Evolutionary conservation across 2,329 filamentous ascomycete genomes (phyloP).

Genomic region (Juglanconis sp.): DNA sequence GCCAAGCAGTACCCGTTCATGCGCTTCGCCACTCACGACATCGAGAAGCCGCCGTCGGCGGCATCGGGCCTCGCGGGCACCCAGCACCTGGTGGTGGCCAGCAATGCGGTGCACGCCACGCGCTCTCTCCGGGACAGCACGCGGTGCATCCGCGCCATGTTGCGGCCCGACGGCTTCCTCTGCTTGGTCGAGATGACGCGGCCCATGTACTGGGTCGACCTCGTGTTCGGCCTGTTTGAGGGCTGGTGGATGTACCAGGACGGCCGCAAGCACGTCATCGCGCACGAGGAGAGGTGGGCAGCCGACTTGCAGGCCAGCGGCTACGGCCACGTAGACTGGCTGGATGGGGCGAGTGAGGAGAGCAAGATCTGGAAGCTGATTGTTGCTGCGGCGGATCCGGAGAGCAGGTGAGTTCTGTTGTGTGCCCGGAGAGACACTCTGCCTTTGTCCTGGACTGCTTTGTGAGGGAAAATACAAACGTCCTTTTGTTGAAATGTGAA

Average conservation of each 20-base stretch:
- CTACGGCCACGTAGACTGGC: constrained; percentile 29
- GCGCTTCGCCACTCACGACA: constrained; percentile 27
- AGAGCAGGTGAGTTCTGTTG: background rate
- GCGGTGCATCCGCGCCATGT: constrained; percentile 22
- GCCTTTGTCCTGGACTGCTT: background rate
- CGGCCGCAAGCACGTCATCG: constrained; percentile 23
- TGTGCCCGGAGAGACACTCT: background rate
- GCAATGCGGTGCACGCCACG: constrained; percentile 33
- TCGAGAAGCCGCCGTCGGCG: constrained; percentile 22
- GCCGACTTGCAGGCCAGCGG: constrained; percentile 24
- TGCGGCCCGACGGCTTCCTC: constrained; percentile 33
- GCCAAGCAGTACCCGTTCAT: constrained; percentile 24
- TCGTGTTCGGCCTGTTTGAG: constrained; percentile 34
- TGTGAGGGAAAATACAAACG: too few relatives aligned
- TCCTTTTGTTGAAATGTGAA: too few relatives aligned
- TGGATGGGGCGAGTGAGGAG: constrained; percentile 19
- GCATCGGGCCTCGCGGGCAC: constrained; percentile 20
- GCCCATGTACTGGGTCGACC: constrained; percentile 28
- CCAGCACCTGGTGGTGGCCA: constrained; percentile 9
- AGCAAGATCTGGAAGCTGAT: background rate
- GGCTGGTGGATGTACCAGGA: constrained; percentile 38
- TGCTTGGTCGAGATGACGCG: constrained; percentile 33
- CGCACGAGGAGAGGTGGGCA: constrained; percentile 23
- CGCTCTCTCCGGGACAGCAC: constrained; percentile 19
- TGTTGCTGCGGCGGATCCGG: background rate